Evolutionary conservation across 352 stramenopile species (phyloP).

Genomic region (Phytophthora pseudosyringae): DNA sequence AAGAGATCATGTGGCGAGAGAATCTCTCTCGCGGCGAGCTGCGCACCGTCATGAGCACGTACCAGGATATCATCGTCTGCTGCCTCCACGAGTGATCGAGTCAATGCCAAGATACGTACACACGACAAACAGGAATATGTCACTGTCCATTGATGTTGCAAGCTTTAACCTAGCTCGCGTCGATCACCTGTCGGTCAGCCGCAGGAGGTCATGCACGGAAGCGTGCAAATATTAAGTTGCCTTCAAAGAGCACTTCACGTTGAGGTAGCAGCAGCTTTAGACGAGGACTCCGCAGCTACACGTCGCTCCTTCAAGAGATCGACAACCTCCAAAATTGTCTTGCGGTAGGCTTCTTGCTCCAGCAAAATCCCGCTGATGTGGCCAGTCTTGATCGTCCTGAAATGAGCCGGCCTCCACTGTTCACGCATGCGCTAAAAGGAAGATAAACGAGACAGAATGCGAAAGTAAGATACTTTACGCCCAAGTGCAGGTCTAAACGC

Average conservation of each 20-base stretch:
- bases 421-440: constrained; percentile 49
- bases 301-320: constrained; percentile 34
- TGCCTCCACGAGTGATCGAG: constrained; percentile 72
- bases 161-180: constrained; percentile 3
- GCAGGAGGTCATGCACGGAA: constrained; percentile 1
- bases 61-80: constrained; percentile 85
- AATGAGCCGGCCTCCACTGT: constrained; percentile 63
- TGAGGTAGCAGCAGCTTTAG: constrained; percentile 10
- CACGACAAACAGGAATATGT: not conserved
- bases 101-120: not conserved
- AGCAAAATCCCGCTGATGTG: constrained; percentile 85
- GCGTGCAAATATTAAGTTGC: constrained; percentile 9
- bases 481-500: not conserved
- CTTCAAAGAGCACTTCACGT: constrained; percentile 3
- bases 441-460: not conserved
- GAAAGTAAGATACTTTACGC: not conserved
- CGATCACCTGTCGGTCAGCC: constrained; percentile 12
- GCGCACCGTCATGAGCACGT: constrained; percentile 83
- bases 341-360: constrained; percentile 67
- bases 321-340: constrained; percentile 77
- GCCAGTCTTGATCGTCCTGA: constrained; percentile 71
- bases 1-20: constrained; percentile 92
- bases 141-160: not conserved
- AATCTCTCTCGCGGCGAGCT: constrained; percentile 84
- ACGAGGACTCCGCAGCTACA: constrained; percentile 16